phyloP scores from a whole-genome alignment of 2,329 filamentous ascomycete species.

The Neophaeococcomyces aloes region DNA sequence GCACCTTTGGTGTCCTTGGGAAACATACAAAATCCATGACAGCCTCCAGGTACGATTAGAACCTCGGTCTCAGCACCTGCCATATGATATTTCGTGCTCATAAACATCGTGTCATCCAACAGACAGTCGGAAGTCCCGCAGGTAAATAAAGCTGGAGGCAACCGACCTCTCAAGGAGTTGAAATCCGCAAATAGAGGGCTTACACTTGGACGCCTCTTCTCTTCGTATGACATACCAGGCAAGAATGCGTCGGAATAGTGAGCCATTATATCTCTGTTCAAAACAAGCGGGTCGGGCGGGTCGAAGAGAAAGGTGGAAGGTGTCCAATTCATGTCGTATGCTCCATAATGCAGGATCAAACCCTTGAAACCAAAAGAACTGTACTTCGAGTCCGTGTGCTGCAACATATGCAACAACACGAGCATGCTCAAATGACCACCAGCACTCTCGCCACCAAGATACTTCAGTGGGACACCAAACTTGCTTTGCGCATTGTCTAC shows the following conservation, averaged over 20 bases:
- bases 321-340: constrained; percentile 38
- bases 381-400: constrained; percentile 23
- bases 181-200: constrained; percentile 44
- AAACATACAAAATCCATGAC: constrained; percentile 37
- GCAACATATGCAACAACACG: constrained; percentile 39
- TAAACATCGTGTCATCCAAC: constrained; percentile 42
- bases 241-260: constrained; percentile 39
- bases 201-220: constrained; percentile 37
- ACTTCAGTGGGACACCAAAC: constrained; percentile 35
- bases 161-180: constrained; percentile 21
- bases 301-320: constrained; percentile 35
- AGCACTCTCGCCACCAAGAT: constrained; percentile 41
- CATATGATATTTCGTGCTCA: constrained; percentile 46
- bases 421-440: constrained; percentile 42
- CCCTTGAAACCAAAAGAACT: constrained; percentile 36
- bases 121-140: constrained; percentile 46
- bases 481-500: constrained; percentile 36
- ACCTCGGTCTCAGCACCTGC: constrained; percentile 41
- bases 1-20: constrained; percentile 15
- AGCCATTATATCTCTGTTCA: constrained; percentile 38
- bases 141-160: constrained; percentile 46
- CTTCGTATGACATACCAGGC: constrained; percentile 32
- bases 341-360: constrained; percentile 44
- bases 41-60: constrained; percentile 44
- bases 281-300: constrained; percentile 29